Percentiles rank a stretch among this genome's conserved stretches.
Evolutionary conservation across 2,329 filamentous ascomycete genomes (phyloP).

Genomic region (Pseudodiploospora longispora): DNA sequence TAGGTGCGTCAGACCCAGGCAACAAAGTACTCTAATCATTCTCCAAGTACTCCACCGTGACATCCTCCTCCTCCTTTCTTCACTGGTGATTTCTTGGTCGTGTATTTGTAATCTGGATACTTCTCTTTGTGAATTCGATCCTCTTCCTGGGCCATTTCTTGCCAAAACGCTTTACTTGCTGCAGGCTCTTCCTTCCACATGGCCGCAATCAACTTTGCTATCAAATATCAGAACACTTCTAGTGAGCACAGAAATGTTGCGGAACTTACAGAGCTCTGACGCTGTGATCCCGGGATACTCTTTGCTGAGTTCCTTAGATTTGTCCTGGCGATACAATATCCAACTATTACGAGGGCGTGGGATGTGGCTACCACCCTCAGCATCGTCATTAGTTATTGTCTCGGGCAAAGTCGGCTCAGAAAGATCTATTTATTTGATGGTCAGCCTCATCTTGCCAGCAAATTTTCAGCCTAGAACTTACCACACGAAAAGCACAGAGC

Average conservation of each 20-base stretch:
- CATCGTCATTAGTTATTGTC: background rate
- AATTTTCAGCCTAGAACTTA: slow-evolving; percentile 5
- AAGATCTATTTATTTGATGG: slow-evolving; percentile 2
- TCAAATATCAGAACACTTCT: background rate
- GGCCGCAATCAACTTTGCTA: slow-evolving; percentile 18
- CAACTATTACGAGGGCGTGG: slow-evolving; percentile 24
- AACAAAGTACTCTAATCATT: too few species aligned
- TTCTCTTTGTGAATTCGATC: slow-evolving; percentile 18
- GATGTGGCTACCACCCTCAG: slow-evolving; percentile 10
- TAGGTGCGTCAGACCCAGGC: too few species aligned
- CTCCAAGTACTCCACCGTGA: too few species aligned
- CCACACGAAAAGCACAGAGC: slow-evolving; percentile 14
- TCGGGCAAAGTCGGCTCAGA: slow-evolving; percentile 2
- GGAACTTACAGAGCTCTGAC: slow-evolving; percentile 22
- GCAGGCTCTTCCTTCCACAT: slow-evolving; percentile 21
- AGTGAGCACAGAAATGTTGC: background rate
- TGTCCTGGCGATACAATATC: slow-evolving; percentile 25
- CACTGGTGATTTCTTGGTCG: slow-evolving; percentile 8
- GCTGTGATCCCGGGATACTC: slow-evolving; percentile 18
- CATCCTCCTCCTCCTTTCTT: background rate
- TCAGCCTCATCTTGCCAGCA: background rate
- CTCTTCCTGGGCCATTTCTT: slow-evolving; percentile 15
- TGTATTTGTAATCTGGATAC: slow-evolving; percentile 21
- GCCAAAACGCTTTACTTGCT: slow-evolving; percentile 15
- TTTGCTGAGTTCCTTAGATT: slow-evolving; percentile 16